These are phyloP conservation scores for Knoxia roxburghii DNA, from an alignment of 257 asterid genomes.

Conservation along the genomic window DNA sequence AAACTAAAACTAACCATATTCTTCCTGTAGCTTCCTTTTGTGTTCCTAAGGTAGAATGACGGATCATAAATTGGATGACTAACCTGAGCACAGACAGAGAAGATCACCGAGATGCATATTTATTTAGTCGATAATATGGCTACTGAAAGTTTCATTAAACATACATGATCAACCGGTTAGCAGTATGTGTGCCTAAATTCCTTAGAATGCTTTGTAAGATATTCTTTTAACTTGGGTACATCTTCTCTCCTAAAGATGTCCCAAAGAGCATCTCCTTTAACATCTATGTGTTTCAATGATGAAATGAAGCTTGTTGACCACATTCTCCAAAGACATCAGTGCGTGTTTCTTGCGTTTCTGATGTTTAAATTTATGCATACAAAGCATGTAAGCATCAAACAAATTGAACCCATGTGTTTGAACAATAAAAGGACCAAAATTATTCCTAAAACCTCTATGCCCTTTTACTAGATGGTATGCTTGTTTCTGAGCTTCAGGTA, in stretches of 20 bases:
- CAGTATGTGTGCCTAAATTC: constrained; percentile 85
- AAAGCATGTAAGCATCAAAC: too few species aligned
- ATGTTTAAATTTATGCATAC: too few species aligned
- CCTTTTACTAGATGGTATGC: too few species aligned
- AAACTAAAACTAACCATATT: constrained; percentile 63
- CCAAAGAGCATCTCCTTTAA: constrained; percentile 74
- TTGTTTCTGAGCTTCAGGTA: too few species aligned
- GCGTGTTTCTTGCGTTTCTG: constrained; percentile 2
- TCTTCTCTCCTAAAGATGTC: constrained; percentile 93
- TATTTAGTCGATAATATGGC: constrained; percentile 1
- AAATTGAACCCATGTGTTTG: too few species aligned
- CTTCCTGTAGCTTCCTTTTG: constrained; percentile 70
- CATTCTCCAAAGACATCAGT: background rate
- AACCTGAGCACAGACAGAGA: constrained; percentile 40
- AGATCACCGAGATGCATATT: background rate
- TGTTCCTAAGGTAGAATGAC: constrained; percentile 72
- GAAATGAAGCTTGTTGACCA: background rate
- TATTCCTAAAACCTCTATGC: too few species aligned
- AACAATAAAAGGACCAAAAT: too few species aligned
- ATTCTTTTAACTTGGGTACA: constrained; percentile 64
- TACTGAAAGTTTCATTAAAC: background rate
- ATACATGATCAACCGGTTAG: constrained; percentile 72
- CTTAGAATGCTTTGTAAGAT: constrained; percentile 57
- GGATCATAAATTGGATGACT: constrained; percentile 93
- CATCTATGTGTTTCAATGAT: constrained; percentile 24